Conservation (phyloP, 2,329 filamentous ascomycete genomes). For the Cladosporium sp. region DNA sequence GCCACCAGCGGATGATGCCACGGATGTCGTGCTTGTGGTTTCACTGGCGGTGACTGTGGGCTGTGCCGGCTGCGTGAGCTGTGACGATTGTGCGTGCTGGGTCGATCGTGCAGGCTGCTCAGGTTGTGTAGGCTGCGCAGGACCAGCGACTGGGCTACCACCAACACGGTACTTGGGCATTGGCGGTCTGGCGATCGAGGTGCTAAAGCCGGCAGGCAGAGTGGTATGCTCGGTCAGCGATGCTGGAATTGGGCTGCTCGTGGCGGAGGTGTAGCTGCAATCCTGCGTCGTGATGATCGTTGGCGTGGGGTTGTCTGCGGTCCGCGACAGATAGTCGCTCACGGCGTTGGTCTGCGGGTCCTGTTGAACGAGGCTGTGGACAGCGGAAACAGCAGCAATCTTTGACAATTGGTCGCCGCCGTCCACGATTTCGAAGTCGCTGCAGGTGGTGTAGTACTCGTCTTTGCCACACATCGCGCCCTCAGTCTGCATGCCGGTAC, state of each 20-base stretch:
- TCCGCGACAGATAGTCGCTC: slow-evolving; percentile 41
- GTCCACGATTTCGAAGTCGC: slow-evolving; percentile 52
- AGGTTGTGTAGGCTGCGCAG: background rate
- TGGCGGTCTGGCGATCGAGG: background rate
- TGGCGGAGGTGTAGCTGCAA: slow-evolving; percentile 20
- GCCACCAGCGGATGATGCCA: background rate
- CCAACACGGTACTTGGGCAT: slow-evolving; percentile 3
- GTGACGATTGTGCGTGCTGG: background rate
- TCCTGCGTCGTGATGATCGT: slow-evolving; percentile 26
- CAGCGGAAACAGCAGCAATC: slow-evolving; percentile 20
- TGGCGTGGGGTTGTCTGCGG: slow-evolving; percentile 38
- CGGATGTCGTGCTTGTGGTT: background rate
- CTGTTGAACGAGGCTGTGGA: slow-evolving; percentile 40
- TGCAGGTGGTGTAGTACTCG: slow-evolving; percentile 62
- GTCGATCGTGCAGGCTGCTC: background rate
- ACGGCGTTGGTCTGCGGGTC: slow-evolving; percentile 45
- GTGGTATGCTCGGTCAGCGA: slow-evolving; percentile 2
- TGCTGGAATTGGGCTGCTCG: background rate
- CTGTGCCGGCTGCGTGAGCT: background rate
- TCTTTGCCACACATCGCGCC: slow-evolving; percentile 48
- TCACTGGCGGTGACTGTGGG: background rate
- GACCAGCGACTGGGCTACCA: background rate
- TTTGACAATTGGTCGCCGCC: slow-evolving; percentile 15
- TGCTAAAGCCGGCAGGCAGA: slow-evolving; percentile 3
- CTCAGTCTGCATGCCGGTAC: slow-evolving; percentile 49